A percentile compares a stretch with the other conserved stretches of the same genome.
Evolutionary conservation across 2,329 filamentous ascomycete genomes (phyloP).

Genomic region (Pseudogymnoascus sp.): DNA sequence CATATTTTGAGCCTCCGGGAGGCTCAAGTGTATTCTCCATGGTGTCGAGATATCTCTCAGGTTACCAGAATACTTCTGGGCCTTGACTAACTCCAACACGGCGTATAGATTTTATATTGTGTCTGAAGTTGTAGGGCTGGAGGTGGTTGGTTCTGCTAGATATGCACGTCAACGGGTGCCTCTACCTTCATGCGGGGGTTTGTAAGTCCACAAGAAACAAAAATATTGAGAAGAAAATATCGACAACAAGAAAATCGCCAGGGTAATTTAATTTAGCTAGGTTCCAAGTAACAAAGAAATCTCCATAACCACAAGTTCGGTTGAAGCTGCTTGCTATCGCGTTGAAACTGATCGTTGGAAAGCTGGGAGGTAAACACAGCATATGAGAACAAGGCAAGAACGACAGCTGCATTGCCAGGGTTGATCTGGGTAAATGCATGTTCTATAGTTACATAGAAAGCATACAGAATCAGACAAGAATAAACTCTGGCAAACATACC

Average conservation of each 20-base stretch:
- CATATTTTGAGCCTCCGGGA: not conserved
- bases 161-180: not conserved
- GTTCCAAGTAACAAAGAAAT: not conserved
- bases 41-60: not conserved
- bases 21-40: not conserved
- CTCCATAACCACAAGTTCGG: not conserved
- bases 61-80: no score
- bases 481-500: not conserved
- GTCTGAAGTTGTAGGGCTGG: no score
- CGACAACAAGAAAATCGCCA: not conserved
- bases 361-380: not conserved
- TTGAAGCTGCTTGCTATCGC: not conserved
- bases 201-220: not conserved
- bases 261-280: not conserved
- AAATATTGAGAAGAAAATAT: not conserved
- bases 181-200: not conserved
- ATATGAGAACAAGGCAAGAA: slow-evolving; percentile 1
- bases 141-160: not conserved
- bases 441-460: not conserved
- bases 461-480: not conserved
- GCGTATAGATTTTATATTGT: not conserved
- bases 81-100: not conserved
- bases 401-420: not conserved
- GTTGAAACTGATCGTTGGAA: not conserved
- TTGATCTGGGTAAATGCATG: not conserved